Evolutionary conservation across 768 basidiomycete genomes (phyloP).

Genomic region (Panaeolus cyanescens): DNA sequence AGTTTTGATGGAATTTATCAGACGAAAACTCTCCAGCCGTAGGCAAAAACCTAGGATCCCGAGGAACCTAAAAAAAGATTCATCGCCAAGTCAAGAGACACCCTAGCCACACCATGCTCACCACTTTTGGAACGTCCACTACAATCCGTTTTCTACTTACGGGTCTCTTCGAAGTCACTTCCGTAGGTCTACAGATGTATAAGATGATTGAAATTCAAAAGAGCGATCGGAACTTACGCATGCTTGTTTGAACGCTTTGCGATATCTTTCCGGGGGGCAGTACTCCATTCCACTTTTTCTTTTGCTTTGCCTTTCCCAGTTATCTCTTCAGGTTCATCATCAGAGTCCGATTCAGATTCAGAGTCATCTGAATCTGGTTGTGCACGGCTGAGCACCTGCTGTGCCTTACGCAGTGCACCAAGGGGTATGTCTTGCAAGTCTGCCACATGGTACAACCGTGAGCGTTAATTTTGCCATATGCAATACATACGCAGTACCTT

Average conservation of each 20-base stretch:
- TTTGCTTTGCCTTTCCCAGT: constrained; percentile 30
- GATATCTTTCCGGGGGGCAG: constrained; percentile 45
- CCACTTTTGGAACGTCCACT: constrained; percentile 66
- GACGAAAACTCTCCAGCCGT: constrained; percentile 68
- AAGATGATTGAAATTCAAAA: constrained; percentile 5
- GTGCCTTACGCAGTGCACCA: constrained; percentile 66
- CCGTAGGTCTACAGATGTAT: constrained; percentile 58
- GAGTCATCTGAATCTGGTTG: constrained; percentile 39
- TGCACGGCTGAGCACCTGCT: constrained; percentile 48
- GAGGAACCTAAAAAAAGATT: constrained; percentile 53
- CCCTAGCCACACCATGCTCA: constrained; percentile 22
- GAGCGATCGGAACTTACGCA: constrained; percentile 62
- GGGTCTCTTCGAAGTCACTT: constrained; percentile 83
- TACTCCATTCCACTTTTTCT: constrained; percentile 43
- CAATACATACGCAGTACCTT: constrained; percentile 17
- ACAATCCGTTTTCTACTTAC: constrained; percentile 73
- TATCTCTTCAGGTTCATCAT: constrained; percentile 10
- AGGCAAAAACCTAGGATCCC: constrained; percentile 87
- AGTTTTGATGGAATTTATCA: constrained; percentile 67
- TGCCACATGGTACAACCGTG: constrained; percentile 25
- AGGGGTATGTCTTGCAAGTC: constrained; percentile 65
- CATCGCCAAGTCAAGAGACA: background rate
- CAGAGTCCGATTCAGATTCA: constrained; percentile 26
- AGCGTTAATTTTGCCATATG: background rate
- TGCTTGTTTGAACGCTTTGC: constrained; percentile 77